phyloP scores from a whole-genome alignment of 345 rosid species.

The Dimocarpus longan region DNA sequence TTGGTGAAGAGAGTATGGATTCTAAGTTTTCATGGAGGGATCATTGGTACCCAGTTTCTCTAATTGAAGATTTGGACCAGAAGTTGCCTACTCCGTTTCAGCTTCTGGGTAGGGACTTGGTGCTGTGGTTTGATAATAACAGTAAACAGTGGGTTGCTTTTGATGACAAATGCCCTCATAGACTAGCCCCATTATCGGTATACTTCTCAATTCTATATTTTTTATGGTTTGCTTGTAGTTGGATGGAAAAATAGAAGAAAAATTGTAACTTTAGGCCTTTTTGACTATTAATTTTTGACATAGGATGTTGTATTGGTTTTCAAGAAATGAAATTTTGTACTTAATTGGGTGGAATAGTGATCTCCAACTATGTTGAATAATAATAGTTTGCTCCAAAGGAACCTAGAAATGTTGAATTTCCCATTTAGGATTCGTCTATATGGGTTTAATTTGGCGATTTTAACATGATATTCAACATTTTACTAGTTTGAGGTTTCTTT shows the following conservation, averaged over 20 bases:
- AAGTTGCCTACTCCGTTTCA: constrained; percentile 76
- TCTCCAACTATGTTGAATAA: not conserved
- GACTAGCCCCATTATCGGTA: constrained; percentile 96
- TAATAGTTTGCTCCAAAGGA: not conserved
- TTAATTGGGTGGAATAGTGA: not conserved
- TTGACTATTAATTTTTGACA: not conserved
- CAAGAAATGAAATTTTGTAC: not conserved
- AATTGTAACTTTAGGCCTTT: not conserved
- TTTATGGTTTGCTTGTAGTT: not conserved
- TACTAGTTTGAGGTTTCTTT: constrained; percentile 7
- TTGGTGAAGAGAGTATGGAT: constrained; percentile 51
- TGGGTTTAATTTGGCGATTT: too few species aligned
- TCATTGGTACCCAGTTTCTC: constrained; percentile 97
- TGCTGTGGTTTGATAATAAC: constrained; percentile 78
- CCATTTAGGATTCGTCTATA: not conserved
- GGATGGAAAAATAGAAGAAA: not conserved
- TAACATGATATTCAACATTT: not conserved
- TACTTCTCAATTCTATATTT: constrained; percentile 23
- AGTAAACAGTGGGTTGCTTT: constrained; percentile 80
- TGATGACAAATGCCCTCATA: constrained; percentile 93
- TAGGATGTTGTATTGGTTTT: not conserved
- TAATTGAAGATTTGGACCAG: constrained; percentile 86
- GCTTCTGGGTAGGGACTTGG: constrained; percentile 94
- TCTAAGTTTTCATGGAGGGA: constrained; percentile 88
- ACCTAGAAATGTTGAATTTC: not conserved